Evolutionary conservation across 805 yeast genomes (phyloP), one percentile per base, ranked within the genome.

Genomic region (Wickerhamomyces strasburgensis): DNA sequence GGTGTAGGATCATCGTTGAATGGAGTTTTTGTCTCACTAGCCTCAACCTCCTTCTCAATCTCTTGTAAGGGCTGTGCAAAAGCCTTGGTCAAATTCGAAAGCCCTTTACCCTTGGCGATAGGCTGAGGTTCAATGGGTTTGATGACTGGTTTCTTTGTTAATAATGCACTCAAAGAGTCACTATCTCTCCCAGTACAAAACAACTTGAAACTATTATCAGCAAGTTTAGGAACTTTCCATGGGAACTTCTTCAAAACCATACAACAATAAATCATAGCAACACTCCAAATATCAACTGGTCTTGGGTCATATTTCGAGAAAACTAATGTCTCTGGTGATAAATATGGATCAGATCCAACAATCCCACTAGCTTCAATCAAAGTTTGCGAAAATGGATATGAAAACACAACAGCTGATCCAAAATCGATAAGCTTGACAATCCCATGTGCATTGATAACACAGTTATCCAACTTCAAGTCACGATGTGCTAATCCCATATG

Each of bases 231-330:
- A 6, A 86, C 85, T 56, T 86, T 87, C 96, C 96, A 88, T 7
- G 96, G 96, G 63, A 88, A 88, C 63, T 87, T 84, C 56, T 86
- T 82, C 58, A 88, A 68, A 41, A 85, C 75, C 96, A 88, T 87
- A 65, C 96, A 88, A 48, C 95, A 85, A 61, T 84, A 84, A 33
- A 88, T 84, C 42, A 88, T 86, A 7, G 95, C 96, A 24, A 79
- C 78, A 6, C 95, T 84, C 97, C 97, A 88, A 31, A 88, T 76
- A 64, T 88, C 97, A 6, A 88, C 95, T 1, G 96, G 95, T 46
- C 95, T 72, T 13, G 96, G 96, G 57, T 85, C 94, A 54, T 88
- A 88, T 44, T 81, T 80, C 48, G 77, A 68, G 57, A 84, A 82
- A 8, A 86, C 84, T 44, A 89, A 75, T 6, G 85, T 95, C 58